Evolutionary conservation across 1,284 basidiomycete species (phyloP).

Genomic region (Cryptococcus floricola): DNA sequence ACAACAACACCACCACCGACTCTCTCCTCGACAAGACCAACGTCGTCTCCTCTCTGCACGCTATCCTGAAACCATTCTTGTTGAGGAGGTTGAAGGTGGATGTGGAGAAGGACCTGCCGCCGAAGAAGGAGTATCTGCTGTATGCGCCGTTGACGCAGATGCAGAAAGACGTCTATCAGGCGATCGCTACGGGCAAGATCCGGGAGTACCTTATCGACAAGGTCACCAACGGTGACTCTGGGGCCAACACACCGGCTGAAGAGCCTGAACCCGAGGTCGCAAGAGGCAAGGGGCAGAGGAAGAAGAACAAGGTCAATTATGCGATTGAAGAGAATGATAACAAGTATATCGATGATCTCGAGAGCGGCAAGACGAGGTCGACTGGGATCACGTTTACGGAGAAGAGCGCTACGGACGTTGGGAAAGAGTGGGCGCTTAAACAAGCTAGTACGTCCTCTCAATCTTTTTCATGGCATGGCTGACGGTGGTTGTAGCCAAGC

Average conservation of each 20-base stretch:
- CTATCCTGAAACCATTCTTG: conserved; percentile 92
- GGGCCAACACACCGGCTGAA: conserved; percentile 9
- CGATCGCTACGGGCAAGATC: conserved; percentile 64
- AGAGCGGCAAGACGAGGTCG: conserved; percentile 50
- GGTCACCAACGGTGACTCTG: conserved; percentile 33
- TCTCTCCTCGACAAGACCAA: conserved; percentile 55
- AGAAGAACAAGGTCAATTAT: conserved; percentile 45
- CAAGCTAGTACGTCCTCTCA: conserved; percentile 57
- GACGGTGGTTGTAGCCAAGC: conserved; percentile 57
- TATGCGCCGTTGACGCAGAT: conserved; percentile 80
- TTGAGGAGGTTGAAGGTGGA: conserved; percentile 86
- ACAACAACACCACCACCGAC: conserved; percentile 15
- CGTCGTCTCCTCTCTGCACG: conserved; percentile 78
- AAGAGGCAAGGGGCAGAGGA: conserved; percentile 37
- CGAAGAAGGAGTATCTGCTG: conserved; percentile 91
- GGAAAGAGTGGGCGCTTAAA: conserved; percentile 58
- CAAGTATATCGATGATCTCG: conserved; percentile 64
- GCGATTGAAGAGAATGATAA: conserved; percentile 62
- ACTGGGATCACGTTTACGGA: conserved; percentile 39
- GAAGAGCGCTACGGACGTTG: conserved; percentile 53
- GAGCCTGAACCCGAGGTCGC: conserved; percentile 20
- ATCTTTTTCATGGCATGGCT: neutral
- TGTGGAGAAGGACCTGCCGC: conserved; percentile 71
- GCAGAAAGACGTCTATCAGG: conserved; percentile 81
- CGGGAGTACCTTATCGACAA: conserved; percentile 61